Evolutionary conservation across 176 grass and related monocot genomes (phyloP).

Genomic region (Zoysia japonica): DNA sequence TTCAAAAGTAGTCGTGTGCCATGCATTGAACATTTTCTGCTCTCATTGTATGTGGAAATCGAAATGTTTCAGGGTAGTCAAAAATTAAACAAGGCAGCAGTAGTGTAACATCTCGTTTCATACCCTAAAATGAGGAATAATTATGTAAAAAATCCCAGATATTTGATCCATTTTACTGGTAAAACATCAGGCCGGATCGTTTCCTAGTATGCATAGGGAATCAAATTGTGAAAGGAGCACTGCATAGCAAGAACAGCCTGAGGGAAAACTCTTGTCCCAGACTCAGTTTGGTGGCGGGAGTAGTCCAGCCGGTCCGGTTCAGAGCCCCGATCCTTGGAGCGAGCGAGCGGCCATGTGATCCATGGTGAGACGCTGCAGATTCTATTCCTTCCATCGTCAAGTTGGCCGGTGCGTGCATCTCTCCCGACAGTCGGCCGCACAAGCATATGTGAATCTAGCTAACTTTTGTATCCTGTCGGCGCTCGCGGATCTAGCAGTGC

Average conservation of each 20-base stretch:
- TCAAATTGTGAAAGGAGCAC: background rate
- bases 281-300: background rate
- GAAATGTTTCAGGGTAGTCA: background rate
- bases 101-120: background rate
- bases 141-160: background rate
- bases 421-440: too few relatives aligned
- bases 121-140: background rate
- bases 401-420: background rate
- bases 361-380: constrained; percentile 10
- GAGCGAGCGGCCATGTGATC: constrained; percentile 10
- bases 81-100: background rate
- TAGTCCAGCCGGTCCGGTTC: background rate
- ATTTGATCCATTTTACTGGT: background rate
- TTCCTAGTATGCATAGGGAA: background rate
- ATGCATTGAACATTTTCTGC: background rate
- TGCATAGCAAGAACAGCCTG: constrained; percentile 2
- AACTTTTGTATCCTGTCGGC: too few relatives aligned
- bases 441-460: too few relatives aligned
- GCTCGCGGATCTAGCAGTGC: too few relatives aligned
- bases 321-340: constrained; percentile 24
- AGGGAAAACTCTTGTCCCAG: constrained; percentile 10
- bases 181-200: background rate
- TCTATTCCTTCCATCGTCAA: constrained; percentile 15
- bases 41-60: background rate
- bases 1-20: background rate